phyloP scores from a whole-genome alignment of 2,329 filamentous ascomycete genomes.

The Xylariaceae sp. region DNA sequence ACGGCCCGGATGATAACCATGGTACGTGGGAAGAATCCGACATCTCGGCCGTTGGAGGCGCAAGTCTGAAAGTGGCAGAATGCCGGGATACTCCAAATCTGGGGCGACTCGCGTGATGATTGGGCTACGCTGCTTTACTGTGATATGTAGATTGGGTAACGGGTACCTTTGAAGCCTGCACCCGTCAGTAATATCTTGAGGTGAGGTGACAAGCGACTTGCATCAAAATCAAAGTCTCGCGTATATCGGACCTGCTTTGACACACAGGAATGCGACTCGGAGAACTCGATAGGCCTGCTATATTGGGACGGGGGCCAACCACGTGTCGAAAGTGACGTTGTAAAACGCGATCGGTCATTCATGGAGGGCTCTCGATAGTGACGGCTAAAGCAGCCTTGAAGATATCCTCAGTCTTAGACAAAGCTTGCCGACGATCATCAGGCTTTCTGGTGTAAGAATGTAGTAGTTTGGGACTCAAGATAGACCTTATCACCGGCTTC shows the following conservation, averaged over 20 bases:
- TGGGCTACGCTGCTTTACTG: neutral
- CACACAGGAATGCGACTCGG: neutral
- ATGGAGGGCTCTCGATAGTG: neutral
- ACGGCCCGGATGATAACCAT: neutral
- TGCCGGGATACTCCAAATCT: too few species aligned
- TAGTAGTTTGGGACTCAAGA: too few species aligned
- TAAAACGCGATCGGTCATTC: neutral
- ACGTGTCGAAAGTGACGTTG: neutral
- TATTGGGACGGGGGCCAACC: neutral
- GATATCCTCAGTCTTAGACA: neutral
- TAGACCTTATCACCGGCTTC: conserved; percentile 21
- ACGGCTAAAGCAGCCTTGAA: conserved; percentile 14
- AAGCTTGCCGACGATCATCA: neutral
- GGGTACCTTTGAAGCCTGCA: neutral
- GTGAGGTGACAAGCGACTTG: neutral
- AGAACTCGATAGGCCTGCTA: neutral
- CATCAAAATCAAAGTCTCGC: conserved; percentile 5
- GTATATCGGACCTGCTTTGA: conserved; percentile 1
- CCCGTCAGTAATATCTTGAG: conserved; percentile 5
- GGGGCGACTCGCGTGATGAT: neutral
- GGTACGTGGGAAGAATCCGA: too few species aligned
- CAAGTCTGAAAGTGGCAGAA: too few species aligned
- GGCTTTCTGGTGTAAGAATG: neutral
- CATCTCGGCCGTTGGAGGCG: too few species aligned
- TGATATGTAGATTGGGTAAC: neutral